Conservation (phyloP, 768 basidiomycete genomes). For the Xanthoconium stramineum region DNA sequence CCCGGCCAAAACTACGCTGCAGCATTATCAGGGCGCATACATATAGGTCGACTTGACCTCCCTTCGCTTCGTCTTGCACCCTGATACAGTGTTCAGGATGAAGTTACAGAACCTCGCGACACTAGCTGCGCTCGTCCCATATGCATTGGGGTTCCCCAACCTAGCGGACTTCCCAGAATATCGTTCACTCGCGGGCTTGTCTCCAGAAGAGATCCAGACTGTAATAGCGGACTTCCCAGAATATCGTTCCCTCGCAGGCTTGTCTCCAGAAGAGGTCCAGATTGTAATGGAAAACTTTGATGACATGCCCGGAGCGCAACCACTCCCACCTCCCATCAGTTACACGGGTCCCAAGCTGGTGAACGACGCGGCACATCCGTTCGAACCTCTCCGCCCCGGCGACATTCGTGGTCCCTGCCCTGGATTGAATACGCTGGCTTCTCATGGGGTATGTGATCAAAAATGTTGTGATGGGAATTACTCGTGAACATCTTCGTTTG, state of each 20-base stretch:
- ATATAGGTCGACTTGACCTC: background rate
- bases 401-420: constrained; percentile 26
- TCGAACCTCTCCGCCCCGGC: background rate
- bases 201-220: constrained; percentile 8
- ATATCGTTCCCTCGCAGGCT: constrained; percentile 14
- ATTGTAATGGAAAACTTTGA: constrained; percentile 8
- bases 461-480: background rate
- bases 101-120: background rate
- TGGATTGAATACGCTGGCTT: constrained; percentile 23
- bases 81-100: background rate
- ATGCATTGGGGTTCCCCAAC: constrained; percentile 1
- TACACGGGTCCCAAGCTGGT: constrained; percentile 22
- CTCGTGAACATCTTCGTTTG: background rate
- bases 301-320: constrained; percentile 14
- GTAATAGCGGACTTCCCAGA: constrained; percentile 12
- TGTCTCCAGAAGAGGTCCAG: constrained; percentile 13
- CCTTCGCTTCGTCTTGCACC: background rate
- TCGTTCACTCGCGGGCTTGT: constrained; percentile 17
- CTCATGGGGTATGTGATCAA: constrained; percentile 19
- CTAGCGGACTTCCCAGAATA: constrained; percentile 14
- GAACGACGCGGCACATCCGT: constrained; percentile 18
- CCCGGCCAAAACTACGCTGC: too few species aligned
- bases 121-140: constrained; percentile 2
- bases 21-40: too few species aligned
- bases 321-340: constrained; percentile 15